Evolutionary conservation across 192 early-diverging fungal species (phyloP).

Genomic region (Coemansia brasiliensis): DNA sequence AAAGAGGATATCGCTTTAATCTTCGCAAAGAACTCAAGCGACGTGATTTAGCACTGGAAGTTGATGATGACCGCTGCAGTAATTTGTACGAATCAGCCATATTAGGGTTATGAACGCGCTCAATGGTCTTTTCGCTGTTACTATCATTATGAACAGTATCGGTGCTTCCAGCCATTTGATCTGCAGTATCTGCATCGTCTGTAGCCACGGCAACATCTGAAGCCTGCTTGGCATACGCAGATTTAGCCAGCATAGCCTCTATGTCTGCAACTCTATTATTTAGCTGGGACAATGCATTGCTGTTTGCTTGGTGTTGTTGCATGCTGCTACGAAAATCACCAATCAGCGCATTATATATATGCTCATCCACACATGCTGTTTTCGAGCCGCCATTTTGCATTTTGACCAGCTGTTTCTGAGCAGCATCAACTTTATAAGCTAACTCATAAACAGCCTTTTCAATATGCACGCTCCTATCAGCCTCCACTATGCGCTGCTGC

Average conservation of each 20-base stretch:
- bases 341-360: too few relatives aligned
- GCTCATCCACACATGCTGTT: too few relatives aligned
- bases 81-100: background rate
- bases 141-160: background rate
- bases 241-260: too few relatives aligned
- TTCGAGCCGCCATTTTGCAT: background rate
- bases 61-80: background rate
- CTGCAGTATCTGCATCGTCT: background rate
- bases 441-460: constrained; percentile 5
- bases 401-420: constrained; percentile 9
- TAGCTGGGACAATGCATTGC: too few relatives aligned
- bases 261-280: too few relatives aligned
- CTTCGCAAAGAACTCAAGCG: constrained; percentile 34
- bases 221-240: too few relatives aligned
- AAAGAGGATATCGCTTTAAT: constrained; percentile 37
- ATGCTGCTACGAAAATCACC: too few relatives aligned
- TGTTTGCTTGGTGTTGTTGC: too few relatives aligned
- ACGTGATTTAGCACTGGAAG: background rate
- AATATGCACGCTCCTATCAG: background rate
- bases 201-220: constrained; percentile 3
- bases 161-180: background rate
- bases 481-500: constrained; percentile 1
- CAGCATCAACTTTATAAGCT: background rate
- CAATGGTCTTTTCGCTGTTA: background rate
- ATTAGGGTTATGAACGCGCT: constrained; percentile 4